A percentile compares a stretch with the other conserved stretches of the same genome.
These are phyloP conservation scores for Penicillium sp. DNA, from an alignment of 2,329 filamentous ascomycete genomes.

Conservation along the genomic window DNA sequence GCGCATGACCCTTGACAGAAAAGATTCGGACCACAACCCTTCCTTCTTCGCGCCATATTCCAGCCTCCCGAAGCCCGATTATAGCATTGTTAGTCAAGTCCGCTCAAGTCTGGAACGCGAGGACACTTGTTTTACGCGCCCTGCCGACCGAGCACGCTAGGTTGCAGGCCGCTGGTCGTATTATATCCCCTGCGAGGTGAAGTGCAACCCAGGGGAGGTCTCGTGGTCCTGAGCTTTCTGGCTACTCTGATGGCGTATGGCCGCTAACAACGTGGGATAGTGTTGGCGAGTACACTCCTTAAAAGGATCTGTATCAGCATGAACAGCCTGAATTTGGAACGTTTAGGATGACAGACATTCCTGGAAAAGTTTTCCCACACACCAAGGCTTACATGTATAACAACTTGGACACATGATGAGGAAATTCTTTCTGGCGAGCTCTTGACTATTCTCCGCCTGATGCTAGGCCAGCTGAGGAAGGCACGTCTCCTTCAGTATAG, in stretches of 20 bases:
- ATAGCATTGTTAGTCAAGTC: background rate
- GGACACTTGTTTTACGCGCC: background rate
- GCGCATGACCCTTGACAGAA: background rate
- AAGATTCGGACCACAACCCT: background rate
- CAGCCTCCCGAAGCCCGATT: background rate
- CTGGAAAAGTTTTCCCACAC: background rate
- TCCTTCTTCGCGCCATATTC: background rate
- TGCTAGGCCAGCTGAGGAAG: background rate
- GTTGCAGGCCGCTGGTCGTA: background rate
- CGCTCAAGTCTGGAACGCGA: background rate
- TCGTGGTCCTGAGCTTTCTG: too few species aligned
- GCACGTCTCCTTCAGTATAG: background rate
- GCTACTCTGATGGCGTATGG: too few species aligned
- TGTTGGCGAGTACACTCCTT: background rate
- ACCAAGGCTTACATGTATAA: background rate
- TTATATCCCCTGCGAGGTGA: background rate
- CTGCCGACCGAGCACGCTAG: background rate
- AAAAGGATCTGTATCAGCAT: background rate
- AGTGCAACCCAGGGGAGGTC: too few species aligned
- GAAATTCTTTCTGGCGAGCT: background rate
- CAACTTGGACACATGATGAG: fast-evolving
- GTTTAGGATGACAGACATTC: background rate
- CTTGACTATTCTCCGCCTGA: background rate
- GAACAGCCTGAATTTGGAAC: background rate
- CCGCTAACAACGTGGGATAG: background rate